Evolutionary conservation across 2,329 filamentous ascomycete species (phyloP).

Genomic region (Fusarium graminum): DNA sequence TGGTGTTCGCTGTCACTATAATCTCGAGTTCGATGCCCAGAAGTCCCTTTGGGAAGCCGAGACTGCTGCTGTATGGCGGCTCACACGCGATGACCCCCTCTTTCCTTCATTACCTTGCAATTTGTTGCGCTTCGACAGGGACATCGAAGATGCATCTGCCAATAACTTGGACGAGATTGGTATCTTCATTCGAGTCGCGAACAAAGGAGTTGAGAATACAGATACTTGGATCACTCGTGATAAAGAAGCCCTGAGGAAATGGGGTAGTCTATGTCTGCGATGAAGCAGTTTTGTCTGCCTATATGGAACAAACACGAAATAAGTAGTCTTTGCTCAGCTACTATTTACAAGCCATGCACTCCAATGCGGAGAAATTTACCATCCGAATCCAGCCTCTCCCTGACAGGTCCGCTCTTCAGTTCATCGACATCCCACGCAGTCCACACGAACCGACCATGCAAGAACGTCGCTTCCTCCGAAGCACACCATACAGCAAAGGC

Average conservation of each 20-base stretch:
- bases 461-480: neutral
- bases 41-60: constrained; percentile 10
- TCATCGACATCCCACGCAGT: constrained; percentile 15
- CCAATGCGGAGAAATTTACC: constrained; percentile 7
- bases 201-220: neutral
- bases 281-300: neutral
- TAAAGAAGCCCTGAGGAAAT: neutral
- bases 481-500: constrained; percentile 3
- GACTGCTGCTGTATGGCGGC: neutral
- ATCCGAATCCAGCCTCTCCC: neutral
- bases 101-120: neutral
- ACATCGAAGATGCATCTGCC: neutral
- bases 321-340: neutral
- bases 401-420: neutral
- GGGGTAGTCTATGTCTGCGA: neutral
- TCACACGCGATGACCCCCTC: neutral
- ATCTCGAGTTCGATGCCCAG: neutral
- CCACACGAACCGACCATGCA: constrained; percentile 17
- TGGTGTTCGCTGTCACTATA: neutral
- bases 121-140: constrained; percentile 1
- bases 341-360: neutral
- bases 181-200: neutral
- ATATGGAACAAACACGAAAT: neutral
- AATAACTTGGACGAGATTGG: constrained; percentile 12
- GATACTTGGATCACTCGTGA: constrained; percentile 9